A percentile compares a stretch with the other conserved stretches of the same genome.
Conservation (phyloP, 371 early-diverging fungal species). For the Rhizopus arrhizus region DNA sequence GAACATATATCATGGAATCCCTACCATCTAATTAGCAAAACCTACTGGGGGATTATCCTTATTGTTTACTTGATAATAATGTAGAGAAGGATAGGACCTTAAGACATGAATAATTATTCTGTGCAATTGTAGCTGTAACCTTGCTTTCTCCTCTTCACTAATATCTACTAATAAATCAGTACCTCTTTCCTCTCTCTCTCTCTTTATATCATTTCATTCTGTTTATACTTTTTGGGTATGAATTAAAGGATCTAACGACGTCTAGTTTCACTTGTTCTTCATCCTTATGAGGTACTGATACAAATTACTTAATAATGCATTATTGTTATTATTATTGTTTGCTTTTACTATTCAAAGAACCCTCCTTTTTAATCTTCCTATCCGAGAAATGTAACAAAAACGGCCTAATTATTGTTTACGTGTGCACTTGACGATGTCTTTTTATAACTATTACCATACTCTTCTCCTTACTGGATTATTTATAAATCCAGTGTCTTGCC, state of each 20-base stretch:
- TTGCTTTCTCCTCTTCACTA: slow-evolving; percentile 31
- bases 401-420: slow-evolving; percentile 41
- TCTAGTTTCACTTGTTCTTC: slow-evolving; percentile 58
- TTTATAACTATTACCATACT: slow-evolving; percentile 50
- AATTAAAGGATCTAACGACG: slow-evolving; percentile 51
- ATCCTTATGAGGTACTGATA: slow-evolving; percentile 44
- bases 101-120: slow-evolving; percentile 57
- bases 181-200: background rate
- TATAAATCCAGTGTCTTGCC: slow-evolving; percentile 37
- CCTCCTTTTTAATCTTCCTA: background rate
- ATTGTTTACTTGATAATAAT: slow-evolving; percentile 66
- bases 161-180: slow-evolving; percentile 29
- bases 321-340: slow-evolving; percentile 4
- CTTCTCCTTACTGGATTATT: slow-evolving; percentile 32
- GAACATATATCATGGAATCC: slow-evolving; percentile 78
- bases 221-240: slow-evolving; percentile 39
- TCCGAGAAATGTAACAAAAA: slow-evolving; percentile 40
- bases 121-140: slow-evolving; percentile 47
- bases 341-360: slow-evolving; percentile 4
- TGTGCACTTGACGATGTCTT: too few species aligned
- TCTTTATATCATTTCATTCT: background rate
- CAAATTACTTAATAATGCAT: background rate
- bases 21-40: slow-evolving; percentile 23
- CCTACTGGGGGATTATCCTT: background rate
- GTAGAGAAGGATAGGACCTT: slow-evolving; percentile 55